Percentiles rank a stretch among this genome's conserved stretches.
Conservation (phyloP, 2,329 filamentous ascomycete genomes). For the Sclerotinia nivalis region DNA sequence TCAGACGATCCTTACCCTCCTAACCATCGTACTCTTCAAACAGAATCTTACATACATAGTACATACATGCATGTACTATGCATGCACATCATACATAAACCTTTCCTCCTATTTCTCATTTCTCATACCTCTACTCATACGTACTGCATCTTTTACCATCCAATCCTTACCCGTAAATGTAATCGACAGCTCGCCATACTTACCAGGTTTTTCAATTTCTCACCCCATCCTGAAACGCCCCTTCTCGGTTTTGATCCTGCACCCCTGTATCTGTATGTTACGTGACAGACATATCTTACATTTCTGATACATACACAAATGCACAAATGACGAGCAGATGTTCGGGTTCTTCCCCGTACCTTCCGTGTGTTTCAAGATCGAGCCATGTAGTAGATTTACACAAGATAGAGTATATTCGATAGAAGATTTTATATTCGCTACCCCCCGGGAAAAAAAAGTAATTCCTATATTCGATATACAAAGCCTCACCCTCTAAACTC, state of each 20-base stretch:
- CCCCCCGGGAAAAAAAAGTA: neutral
- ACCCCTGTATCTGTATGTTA: too few species aligned
- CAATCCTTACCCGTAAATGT: too few species aligned
- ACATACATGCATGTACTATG: too few species aligned
- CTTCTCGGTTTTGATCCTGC: too few species aligned
- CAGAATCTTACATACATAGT: too few species aligned
- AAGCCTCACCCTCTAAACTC: conserved; percentile 32
- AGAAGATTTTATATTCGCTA: neutral
- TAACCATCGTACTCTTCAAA: too few species aligned
- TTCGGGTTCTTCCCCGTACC: neutral
- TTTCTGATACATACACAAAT: neutral
- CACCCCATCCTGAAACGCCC: too few species aligned
- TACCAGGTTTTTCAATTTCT: too few species aligned
- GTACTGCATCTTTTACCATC: too few species aligned
- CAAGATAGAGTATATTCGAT: neutral
- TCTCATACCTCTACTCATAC: too few species aligned
- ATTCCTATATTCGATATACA: conserved; percentile 28
- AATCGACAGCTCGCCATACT: too few species aligned
- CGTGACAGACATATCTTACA: too few species aligned
- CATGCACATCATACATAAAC: neutral
- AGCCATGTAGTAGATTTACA: neutral
- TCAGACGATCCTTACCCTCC: neutral
- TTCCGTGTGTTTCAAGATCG: neutral
- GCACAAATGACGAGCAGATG: neutral
- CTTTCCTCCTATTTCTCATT: neutral